Evolutionary conservation across 1,284 basidiomycete species (phyloP), one percentile per base, ranked within the genome.

Genomic region (Apiotrichum veenhuisii): DNA sequence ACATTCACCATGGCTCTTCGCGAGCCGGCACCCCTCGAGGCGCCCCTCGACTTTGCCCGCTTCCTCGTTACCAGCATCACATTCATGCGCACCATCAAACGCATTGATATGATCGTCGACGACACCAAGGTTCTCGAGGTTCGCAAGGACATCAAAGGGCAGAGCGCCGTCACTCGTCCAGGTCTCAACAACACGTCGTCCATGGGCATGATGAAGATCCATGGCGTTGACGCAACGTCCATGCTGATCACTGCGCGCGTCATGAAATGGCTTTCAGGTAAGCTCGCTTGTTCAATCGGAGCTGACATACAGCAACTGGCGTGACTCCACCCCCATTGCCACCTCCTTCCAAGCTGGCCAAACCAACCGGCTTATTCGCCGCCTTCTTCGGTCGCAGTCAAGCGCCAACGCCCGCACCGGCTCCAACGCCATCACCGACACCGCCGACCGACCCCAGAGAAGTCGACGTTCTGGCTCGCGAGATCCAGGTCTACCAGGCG

Each of bases 51-150:
- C 66, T 86, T 97, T 61, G 85, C 88, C 34, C 85, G 90, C 36
- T 98, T 99, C 75, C 82, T 99, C 18, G 84, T 88, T 20, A 95
- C 92, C 1, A 92, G 90, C 0, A 86, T 99, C 56, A 95, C 92
- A 0, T 99, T 99, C 77, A 98, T 98, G 85, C 82, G 84, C 18
- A 82, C 87, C 57, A 83, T 98, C 8, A 80, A 81, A 15, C 82
- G 87, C 69, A 84, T 98, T 52, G 85, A 84, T 65, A 83, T 95
- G 23, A 87, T 84, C 69, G 83, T 93, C 43, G 87, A 97, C 69
- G 87, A 88, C 59, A 82, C 85, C 63, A 82, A 87, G 33, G 83
- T 98, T 1, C 85, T 88, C 18, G 82, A 82, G 50, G 78, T 98
- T 47, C 82, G 82, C 41, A 98, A 96, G 37, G 86, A 86, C 1